phyloP scores from a whole-genome alignment of 352 stramenopile genomes.

The Peronospora destructor region DNA sequence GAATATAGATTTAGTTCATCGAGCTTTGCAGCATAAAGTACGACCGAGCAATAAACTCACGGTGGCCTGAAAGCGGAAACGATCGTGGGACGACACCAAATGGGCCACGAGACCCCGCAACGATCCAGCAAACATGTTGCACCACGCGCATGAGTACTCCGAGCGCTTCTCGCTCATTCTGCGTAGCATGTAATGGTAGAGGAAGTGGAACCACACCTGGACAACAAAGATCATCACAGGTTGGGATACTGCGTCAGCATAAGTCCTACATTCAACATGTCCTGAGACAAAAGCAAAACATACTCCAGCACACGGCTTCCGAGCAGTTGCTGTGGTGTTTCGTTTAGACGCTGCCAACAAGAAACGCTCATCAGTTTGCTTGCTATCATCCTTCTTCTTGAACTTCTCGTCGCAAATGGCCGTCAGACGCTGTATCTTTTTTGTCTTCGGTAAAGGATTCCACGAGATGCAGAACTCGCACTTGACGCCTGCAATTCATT shows the following conservation, averaged over 20 bases:
- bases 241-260: background rate
- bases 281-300: slow-evolving; percentile 1
- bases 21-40: background rate
- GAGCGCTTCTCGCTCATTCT: slow-evolving; percentile 77
- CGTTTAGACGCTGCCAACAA: slow-evolving; percentile 38
- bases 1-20: slow-evolving; percentile 1
- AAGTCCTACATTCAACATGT: background rate
- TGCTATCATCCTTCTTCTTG: slow-evolving; percentile 14
- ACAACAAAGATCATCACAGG: slow-evolving; percentile 1
- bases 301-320: slow-evolving; percentile 30
- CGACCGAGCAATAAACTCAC: slow-evolving; percentile 20
- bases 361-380: slow-evolving; percentile 23
- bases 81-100: slow-evolving; percentile 69
- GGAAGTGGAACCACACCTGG: slow-evolving; percentile 79
- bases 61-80: slow-evolving; percentile 71
- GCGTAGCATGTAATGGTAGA: slow-evolving; percentile 76
- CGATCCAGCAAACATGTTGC: slow-evolving; percentile 74
- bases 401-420: slow-evolving; percentile 36
- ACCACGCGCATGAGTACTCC: slow-evolving; percentile 78
- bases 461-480: slow-evolving; percentile 47
- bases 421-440: slow-evolving; percentile 41
- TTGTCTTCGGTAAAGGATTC: slow-evolving; percentile 32
- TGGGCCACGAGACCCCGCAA: slow-evolving; percentile 66
- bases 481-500: slow-evolving; percentile 39
- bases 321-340: slow-evolving; percentile 12